Evolutionary conservation across 2,329 filamentous ascomycete species (phyloP), one percentile per base, ranked within the genome.

Genomic region (Scopulariopsis brevicaulis): DNA sequence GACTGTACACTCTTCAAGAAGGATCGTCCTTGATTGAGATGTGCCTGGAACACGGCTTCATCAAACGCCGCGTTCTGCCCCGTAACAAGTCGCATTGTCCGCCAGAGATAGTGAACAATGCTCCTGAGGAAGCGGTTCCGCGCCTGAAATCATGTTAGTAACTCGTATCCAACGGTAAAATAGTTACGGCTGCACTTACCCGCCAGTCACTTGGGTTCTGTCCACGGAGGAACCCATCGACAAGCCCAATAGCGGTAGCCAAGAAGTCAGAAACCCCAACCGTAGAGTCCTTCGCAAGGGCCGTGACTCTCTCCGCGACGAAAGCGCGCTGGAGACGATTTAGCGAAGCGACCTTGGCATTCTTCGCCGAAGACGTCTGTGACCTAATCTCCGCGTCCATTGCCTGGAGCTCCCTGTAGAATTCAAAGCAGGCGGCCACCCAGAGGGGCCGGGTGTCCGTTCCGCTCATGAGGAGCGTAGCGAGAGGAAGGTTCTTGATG

Each of bases 11-110:
- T 65, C n/a, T 70, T 67, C 1, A 83, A 59, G 10, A 76, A 67
- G 24, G 73, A 71, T 0, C 73, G 71, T 7, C 79, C 77, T 57
- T 82, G 76, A 0, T 74, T 71, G 15, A 87, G 69, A 65, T 86
- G 83, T 32, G 83, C 83, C 65, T 84, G 83, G 67, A 87, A 87
- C 37, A 71, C 74, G 18, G 82, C 82, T 63, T 86, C 84, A 59
- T 86, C 81, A 62, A 86, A 86, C 0, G 68, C 64, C 4, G 65
- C 24, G 35, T 58, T 53, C 20, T 25, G 24, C 0, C 67, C 67
- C 14, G 73, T 75, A 1, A 78, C 71, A 35, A 83, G 71, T 0
- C 65, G 62, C 58, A 80, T 74, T 0, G 80, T 85, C 22, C 77
- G 74, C 67, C 76, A 74, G 70, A 84, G 78, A 63, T 79, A 83